These are phyloP conservation scores for Neofusicoccum laricinum DNA, from an alignment of 2,329 filamentous ascomycete species.

Conservation along the genomic window DNA sequence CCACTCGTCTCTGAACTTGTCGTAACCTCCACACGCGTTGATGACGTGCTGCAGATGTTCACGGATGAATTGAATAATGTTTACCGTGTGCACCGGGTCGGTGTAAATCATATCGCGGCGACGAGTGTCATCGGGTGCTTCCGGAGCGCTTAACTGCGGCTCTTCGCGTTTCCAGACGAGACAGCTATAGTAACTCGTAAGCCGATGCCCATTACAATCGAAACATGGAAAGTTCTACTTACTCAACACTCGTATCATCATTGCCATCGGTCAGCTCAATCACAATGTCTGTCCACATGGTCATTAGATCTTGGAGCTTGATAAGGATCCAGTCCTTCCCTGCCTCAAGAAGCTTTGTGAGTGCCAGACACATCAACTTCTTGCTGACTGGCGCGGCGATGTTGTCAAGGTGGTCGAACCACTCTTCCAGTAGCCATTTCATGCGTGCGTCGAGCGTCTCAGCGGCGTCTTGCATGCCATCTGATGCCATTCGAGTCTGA, in stretches of 20 bases:
- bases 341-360: constrained; percentile 69
- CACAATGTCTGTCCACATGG: constrained; percentile 71
- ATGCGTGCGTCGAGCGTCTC: constrained; percentile 37
- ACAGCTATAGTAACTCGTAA: constrained; percentile 27
- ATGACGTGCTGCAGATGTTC: constrained; percentile 61
- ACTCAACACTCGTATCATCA: constrained; percentile 43
- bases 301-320: constrained; percentile 69
- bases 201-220: not conserved
- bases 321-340: constrained; percentile 56
- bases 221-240: constrained; percentile 18
- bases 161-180: constrained; percentile 41
- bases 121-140: constrained; percentile 45
- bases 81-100: constrained; percentile 67
- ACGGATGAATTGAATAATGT: constrained; percentile 63
- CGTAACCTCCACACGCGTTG: constrained; percentile 60
- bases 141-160: constrained; percentile 25
- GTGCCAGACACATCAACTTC: constrained; percentile 70
- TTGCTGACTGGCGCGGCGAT: constrained; percentile 64
- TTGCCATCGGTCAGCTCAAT: constrained; percentile 63
- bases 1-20: constrained; percentile 66
- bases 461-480: constrained; percentile 21
- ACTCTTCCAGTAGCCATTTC: constrained; percentile 53
- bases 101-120: constrained; percentile 51
- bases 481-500: constrained; percentile 19
- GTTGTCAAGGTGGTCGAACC: constrained; percentile 67